A percentile compares a stretch with the other conserved stretches of the same genome.
Evolutionary conservation across 116 monocot species (phyloP).

Genomic region (Papilionanthe hybrid): DNA sequence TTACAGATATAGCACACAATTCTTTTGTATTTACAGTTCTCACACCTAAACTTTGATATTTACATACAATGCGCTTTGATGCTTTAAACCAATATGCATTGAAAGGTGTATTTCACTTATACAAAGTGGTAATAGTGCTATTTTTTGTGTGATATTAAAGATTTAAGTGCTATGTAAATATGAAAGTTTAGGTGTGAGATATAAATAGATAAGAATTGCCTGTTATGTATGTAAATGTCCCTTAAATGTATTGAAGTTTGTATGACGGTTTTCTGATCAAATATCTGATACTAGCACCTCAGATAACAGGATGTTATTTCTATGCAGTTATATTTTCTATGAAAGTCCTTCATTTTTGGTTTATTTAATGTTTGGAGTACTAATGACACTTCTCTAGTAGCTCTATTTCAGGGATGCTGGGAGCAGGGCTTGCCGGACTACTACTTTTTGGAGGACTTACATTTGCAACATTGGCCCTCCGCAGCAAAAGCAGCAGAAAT

Average conservation of each 20-base stretch:
- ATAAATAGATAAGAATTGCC: too few relatives aligned
- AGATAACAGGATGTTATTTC: background rate
- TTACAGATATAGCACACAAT: too few relatives aligned
- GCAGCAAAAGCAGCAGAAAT: constrained; percentile 17
- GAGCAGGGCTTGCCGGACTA: constrained; percentile 72
- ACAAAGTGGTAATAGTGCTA: too few relatives aligned
- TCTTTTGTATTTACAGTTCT: too few relatives aligned
- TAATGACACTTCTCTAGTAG: constrained; percentile 66
- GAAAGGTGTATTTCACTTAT: too few relatives aligned
- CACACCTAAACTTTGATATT: too few relatives aligned
- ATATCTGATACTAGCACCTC: background rate
- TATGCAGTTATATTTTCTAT: background rate
- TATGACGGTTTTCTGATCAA: background rate
- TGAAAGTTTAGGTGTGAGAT: too few relatives aligned
- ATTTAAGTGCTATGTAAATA: too few relatives aligned
- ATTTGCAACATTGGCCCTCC: constrained; percentile 60
- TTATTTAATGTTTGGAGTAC: constrained; percentile 31
- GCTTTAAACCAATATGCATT: too few relatives aligned
- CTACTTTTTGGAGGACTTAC: constrained; percentile 61
- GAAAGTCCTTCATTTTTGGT: background rate
- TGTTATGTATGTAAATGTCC: too few relatives aligned
- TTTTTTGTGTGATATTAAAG: too few relatives aligned
- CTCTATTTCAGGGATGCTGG: constrained; percentile 74
- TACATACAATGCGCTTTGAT: too few relatives aligned
- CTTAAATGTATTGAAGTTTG: background rate